These are phyloP conservation scores for Teunomyces cretensis DNA, from an alignment of 805 yeast genomes.

Conservation along the genomic window DNA sequence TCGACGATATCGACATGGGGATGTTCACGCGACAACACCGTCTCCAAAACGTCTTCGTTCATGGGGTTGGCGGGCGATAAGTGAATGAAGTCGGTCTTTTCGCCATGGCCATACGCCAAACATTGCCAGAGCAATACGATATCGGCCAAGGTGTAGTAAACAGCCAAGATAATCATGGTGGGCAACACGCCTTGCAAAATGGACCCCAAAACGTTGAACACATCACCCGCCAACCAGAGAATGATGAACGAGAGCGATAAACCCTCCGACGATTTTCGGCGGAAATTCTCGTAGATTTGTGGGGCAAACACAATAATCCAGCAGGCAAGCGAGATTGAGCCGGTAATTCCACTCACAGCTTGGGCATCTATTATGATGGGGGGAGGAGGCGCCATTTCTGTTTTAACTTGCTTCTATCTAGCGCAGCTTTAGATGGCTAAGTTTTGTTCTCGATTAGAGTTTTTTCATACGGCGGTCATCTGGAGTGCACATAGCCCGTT, in stretches of 20 bases:
- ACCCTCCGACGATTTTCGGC: constrained; percentile 85
- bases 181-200: constrained; percentile 87
- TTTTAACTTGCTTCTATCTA: background rate
- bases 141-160: constrained; percentile 92
- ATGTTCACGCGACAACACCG: constrained; percentile 49
- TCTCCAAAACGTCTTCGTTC: constrained; percentile 64
- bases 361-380: constrained; percentile 66
- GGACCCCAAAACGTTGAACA: constrained; percentile 91
- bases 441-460: background rate
- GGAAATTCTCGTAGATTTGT: constrained; percentile 88
- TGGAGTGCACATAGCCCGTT: background rate
- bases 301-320: constrained; percentile 99
- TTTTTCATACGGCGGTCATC: background rate
- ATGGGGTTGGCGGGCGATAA: constrained; percentile 88
- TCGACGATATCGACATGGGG: constrained; percentile 18
- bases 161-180: constrained; percentile 89
- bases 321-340: constrained; percentile 91
- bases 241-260: constrained; percentile 81
- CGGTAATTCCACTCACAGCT: constrained; percentile 76
- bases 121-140: constrained; percentile 82
- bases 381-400: constrained; percentile 58
- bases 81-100: constrained; percentile 68
- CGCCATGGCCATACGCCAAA: constrained; percentile 68
- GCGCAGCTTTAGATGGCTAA: background rate
- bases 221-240: constrained; percentile 91